These are phyloP conservation scores for Zoysia pacifica DNA, from an alignment of 176 grass and related monocot genomes.

Conservation along the genomic window DNA sequence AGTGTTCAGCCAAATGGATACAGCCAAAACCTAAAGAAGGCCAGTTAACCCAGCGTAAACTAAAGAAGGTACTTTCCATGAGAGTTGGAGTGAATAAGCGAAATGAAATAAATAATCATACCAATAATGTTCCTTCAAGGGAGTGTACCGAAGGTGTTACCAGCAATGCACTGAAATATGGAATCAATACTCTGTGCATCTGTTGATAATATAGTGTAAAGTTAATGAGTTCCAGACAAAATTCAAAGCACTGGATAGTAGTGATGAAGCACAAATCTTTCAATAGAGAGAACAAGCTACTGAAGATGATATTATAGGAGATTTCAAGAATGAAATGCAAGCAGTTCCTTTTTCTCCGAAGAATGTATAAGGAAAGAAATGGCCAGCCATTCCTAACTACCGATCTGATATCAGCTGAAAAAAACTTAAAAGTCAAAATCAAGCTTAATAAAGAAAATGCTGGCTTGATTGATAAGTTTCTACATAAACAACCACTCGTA, in stretches of 20 bases:
- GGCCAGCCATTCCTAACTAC: background rate
- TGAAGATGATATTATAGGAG: background rate
- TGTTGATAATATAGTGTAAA: slow-evolving; percentile 43
- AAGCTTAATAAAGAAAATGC: slow-evolving; percentile 11
- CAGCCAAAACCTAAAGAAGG: background rate
- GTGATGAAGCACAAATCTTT: background rate
- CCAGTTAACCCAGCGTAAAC: background rate
- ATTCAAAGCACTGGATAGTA: background rate
- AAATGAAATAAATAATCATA: slow-evolving; percentile 51
- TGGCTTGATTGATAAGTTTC: slow-evolving; percentile 4
- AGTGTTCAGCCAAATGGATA: background rate
- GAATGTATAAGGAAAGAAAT: background rate
- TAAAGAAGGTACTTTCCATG: slow-evolving; percentile 5
- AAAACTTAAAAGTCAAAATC: slow-evolving; percentile 3
- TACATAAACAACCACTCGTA: background rate
- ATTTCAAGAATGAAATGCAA: slow-evolving; percentile 10
- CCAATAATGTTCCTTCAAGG: slow-evolving; percentile 95
- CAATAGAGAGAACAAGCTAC: background rate
- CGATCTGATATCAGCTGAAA: background rate
- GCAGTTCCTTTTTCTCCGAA: slow-evolving; percentile 14
- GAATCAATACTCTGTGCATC: slow-evolving; percentile 85
- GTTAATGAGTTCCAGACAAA: slow-evolving; percentile 22
- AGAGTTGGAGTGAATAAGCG: slow-evolving; percentile 5
- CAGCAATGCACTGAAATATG: slow-evolving; percentile 76
- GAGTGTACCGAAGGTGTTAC: slow-evolving; percentile 88